Evolutionary conservation across 768 basidiomycete genomes (phyloP).

Genomic region (Naematelia encephala): DNA sequence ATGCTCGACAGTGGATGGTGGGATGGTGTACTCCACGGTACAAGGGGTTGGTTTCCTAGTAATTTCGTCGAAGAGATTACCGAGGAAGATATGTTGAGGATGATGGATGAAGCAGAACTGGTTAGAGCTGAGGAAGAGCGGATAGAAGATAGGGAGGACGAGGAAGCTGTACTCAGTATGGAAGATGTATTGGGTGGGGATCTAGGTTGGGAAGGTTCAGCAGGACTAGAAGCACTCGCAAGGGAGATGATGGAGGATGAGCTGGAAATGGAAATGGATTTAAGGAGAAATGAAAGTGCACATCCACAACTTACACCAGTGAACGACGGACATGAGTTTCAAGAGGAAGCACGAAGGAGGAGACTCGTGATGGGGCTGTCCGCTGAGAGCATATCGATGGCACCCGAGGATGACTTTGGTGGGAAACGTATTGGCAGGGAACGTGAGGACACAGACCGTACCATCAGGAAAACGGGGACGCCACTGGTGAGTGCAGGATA

Average conservation of each 20-base stretch:
- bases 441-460: slow-evolving; percentile 25
- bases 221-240: slow-evolving; percentile 34
- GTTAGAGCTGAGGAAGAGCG: slow-evolving; percentile 55
- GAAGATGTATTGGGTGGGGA: slow-evolving; percentile 17
- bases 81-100: slow-evolving; percentile 45
- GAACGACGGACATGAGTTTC: background rate
- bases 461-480: background rate
- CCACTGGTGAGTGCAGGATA: too few species aligned
- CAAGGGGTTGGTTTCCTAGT: slow-evolving; percentile 85
- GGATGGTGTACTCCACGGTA: slow-evolving; percentile 87
- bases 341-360: background rate
- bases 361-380: background rate
- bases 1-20: slow-evolving; percentile 95
- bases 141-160: slow-evolving; percentile 1
- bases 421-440: slow-evolving; percentile 5
- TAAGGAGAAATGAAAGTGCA: too few species aligned
- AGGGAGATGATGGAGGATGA: slow-evolving; percentile 31
- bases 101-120: too few species aligned
- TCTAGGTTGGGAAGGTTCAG: slow-evolving; percentile 8
- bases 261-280: background rate
- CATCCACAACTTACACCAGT: background rate
- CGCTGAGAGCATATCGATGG: too few species aligned
- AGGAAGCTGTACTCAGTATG: slow-evolving; percentile 16
- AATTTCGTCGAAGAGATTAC: slow-evolving; percentile 83
- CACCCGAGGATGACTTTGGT: background rate